Evolutionary conservation across 768 basidiomycete genomes (phyloP).

Genomic region (Lactarius akahatsu): DNA sequence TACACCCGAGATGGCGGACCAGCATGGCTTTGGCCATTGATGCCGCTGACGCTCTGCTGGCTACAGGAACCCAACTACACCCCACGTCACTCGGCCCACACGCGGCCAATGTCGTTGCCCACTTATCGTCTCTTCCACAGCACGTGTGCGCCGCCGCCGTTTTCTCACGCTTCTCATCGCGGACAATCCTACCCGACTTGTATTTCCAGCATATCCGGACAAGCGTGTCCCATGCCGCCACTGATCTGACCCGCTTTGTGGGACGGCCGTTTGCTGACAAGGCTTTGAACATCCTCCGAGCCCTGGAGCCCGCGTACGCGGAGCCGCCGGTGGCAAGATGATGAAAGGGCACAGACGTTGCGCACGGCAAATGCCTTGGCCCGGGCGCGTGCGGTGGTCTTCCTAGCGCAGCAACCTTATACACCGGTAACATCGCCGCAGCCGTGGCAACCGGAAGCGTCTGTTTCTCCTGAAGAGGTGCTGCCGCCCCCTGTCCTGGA

Average conservation of each 20-base stretch:
- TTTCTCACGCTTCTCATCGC: slow-evolving; percentile 91
- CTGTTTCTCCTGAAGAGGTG: slow-evolving; percentile 19
- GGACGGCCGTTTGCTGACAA: slow-evolving; percentile 72
- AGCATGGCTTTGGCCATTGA: slow-evolving; percentile 73
- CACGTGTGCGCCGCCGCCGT: slow-evolving; percentile 84
- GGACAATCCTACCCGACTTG: slow-evolving; percentile 75
- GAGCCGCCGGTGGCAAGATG: slow-evolving; percentile 55
- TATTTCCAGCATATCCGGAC: slow-evolving; percentile 72
- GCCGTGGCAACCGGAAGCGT: slow-evolving; percentile 21
- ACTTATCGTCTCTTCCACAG: slow-evolving; percentile 82
- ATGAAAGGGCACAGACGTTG: slow-evolving; percentile 53
- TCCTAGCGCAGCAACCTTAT: slow-evolving; percentile 53
- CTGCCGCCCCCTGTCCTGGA: slow-evolving; percentile 17
- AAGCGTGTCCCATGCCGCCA: slow-evolving; percentile 68
- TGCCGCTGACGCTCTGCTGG: slow-evolving; percentile 75
- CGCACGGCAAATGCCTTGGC: slow-evolving; percentile 71
- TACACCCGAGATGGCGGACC: slow-evolving; percentile 31
- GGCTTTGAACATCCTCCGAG: slow-evolving; percentile 65
- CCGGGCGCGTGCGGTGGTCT: slow-evolving; percentile 63
- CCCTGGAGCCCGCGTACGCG: slow-evolving; percentile 72
- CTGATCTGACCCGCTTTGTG: slow-evolving; percentile 62
- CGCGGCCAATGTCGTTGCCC: slow-evolving; percentile 70
- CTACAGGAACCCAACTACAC: slow-evolving; percentile 71
- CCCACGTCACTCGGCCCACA: slow-evolving; percentile 73
- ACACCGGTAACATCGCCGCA: slow-evolving; percentile 33